Base-by-base conservation (phyloP, 2,329 filamentous ascomycete genomes). In the Curvularia hawaiiensis region DNA sequence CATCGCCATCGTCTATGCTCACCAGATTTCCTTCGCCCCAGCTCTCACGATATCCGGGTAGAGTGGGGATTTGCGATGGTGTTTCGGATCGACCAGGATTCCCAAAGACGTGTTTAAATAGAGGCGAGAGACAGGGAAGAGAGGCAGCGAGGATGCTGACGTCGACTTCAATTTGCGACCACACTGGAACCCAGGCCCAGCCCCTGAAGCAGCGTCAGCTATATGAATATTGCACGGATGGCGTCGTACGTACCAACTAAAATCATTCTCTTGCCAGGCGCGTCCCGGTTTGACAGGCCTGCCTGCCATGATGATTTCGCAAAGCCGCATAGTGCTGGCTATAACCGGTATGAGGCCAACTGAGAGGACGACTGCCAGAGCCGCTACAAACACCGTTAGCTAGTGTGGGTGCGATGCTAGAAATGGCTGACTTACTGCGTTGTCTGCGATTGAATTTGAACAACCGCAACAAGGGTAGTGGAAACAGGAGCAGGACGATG, bases 121-220 rank as follows among this genome's bases (percentile, higher is more conserved):
- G 50, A 4, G 69, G 70, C 2, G 56, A 68, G 2, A 72, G 57
- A 20, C 68, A 66, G 6, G 70, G 68, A 4, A 72, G 64, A 12
- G 66, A 70, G 2, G 69, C 70, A 6, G 68, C 68, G 10, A 72
- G 33, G 38, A 73, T 71, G 44, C 68, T 62, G 3, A 69, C 55
- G 44, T 71, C 67, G 46, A 73, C 69, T 59, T 73, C 70, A 40
- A 73, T 68, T 39, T 73, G 68, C 2, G 68, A 71, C 70, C 70
- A 72, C 1, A 71, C 64, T 8, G 69, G 66, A 4, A 71, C 60
- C 68, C 67, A 71, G 12, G 64, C 61, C 64, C 67, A 69, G 22
- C 55, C 55, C 55, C 55, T 20, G 24, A 61, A 60, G 54, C 61
- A 7, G 3, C 47, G 57, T 65, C 45, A 62, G 57, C 16, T 6